These are phyloP conservation scores for Coprinellus micaceus DNA, from an alignment of 768 basidiomycete genomes.

Conservation along the genomic window DNA sequence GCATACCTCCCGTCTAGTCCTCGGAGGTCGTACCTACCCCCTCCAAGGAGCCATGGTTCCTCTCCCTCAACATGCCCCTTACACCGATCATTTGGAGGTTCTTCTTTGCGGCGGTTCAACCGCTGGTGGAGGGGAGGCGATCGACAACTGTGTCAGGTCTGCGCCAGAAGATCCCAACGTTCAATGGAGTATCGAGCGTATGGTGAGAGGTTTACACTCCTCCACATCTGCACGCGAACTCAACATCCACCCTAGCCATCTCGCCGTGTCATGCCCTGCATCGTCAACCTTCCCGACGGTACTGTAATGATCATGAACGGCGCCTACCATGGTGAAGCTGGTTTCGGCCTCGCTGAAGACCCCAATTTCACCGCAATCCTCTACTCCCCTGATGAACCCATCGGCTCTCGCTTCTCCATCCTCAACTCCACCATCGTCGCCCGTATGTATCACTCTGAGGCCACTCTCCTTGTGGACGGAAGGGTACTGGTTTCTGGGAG, in stretches of 20 bases:
- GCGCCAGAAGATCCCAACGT: conserved; percentile 59
- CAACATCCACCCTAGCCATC: conserved; percentile 47
- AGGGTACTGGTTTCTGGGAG: conserved; percentile 75
- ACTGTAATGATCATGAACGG: conserved; percentile 77
- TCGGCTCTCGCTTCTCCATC: conserved; percentile 62
- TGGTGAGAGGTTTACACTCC: conserved; percentile 55
- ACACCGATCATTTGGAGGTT: conserved; percentile 65
- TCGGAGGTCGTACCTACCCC: conserved; percentile 76
- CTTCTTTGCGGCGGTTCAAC: conserved; percentile 77
- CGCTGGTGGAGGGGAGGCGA: conserved; percentile 43
- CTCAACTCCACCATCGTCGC: conserved; percentile 66
- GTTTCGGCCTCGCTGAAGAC: conserved; percentile 64
- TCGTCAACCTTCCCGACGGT: conserved; percentile 69
- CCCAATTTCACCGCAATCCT: conserved; percentile 65
- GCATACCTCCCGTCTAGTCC: conserved; percentile 31
- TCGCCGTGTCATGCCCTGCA: conserved; percentile 72
- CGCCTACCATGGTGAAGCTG: conserved; percentile 64
- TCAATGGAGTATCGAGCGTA: conserved; percentile 71
- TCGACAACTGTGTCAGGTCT: conserved; percentile 72
- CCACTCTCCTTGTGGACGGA: conserved; percentile 70
- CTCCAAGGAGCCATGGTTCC: conserved; percentile 68
- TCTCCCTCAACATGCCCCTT: conserved; percentile 68
- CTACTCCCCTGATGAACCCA: conserved; percentile 62
- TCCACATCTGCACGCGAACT: conserved; percentile 14
- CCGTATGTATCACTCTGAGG: conserved; percentile 75